Conservation (phyloP, 148 eudicot genomes). For the Rhododendron ovatum region DNA sequence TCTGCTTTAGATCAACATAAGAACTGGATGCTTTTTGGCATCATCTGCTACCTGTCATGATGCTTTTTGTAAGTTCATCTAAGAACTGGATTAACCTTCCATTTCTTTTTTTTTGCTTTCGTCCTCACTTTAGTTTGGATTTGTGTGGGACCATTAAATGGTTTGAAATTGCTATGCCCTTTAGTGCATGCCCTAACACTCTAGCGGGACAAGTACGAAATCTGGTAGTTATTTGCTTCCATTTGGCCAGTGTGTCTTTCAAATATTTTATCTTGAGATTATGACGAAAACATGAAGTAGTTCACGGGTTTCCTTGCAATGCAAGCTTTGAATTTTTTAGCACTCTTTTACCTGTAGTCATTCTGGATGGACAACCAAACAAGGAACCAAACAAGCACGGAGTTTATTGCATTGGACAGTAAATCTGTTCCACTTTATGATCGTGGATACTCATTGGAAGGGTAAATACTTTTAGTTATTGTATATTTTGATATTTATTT, state of each 20-base stretch:
- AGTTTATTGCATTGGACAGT: conserved; percentile 41
- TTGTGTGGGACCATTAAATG: not conserved
- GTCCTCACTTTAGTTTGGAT: not conserved
- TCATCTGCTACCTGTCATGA: not conserved
- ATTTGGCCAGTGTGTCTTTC: not conserved
- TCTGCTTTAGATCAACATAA: not conserved
- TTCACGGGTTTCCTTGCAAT: not conserved
- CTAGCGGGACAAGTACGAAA: not conserved
- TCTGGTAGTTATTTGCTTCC: not conserved
- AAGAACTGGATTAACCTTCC: not conserved
- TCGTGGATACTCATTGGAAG: conserved; percentile 77
- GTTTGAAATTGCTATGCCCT: not conserved
- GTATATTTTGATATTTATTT: not conserved
- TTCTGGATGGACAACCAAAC: conserved; percentile 84
- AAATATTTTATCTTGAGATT: not conserved
- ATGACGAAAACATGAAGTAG: not conserved
- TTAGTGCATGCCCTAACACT: not conserved
- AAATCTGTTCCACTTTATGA: conserved; percentile 85
- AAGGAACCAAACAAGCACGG: conserved; percentile 36
- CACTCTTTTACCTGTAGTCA: conserved; percentile 42
- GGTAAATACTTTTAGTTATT: conserved; percentile 32
- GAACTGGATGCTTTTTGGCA: not conserved
- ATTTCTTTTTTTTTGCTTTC: not conserved
- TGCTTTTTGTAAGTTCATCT: not conserved
- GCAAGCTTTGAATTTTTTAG: not conserved